A percentile compares a stretch with the other conserved stretches of the same genome.
Evolutionary conservation across 1,284 basidiomycete genomes (phyloP).

Genomic region (Abortiporus biennis): DNA sequence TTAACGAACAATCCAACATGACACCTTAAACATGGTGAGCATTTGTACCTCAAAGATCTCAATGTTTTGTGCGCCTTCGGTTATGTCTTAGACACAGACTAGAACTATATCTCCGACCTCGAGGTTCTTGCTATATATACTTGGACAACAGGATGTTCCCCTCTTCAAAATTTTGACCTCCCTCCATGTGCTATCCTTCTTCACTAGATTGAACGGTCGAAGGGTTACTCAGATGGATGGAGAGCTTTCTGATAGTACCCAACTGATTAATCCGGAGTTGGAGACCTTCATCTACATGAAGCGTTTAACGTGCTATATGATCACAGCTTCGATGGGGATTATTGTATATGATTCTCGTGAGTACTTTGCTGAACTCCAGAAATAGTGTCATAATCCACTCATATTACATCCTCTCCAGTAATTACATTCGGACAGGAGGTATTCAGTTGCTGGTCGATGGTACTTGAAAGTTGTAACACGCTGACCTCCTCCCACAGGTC

Average conservation of each 20-base stretch:
- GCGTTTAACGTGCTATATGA: slow-evolving; percentile 13
- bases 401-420: slow-evolving; percentile 1
- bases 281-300: slow-evolving; percentile 14
- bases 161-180: neutral
- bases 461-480: neutral
- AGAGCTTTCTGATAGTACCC: too few relatives aligned
- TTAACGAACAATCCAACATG: too few relatives aligned
- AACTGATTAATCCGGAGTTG: slow-evolving; percentile 6
- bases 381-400: neutral
- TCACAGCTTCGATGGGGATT: slow-evolving; percentile 12
- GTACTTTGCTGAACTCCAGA: slow-evolving; percentile 4
- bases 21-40: too few relatives aligned
- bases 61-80: too few relatives aligned
- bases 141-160: too few relatives aligned
- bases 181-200: neutral
- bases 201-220: too few relatives aligned
- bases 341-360: slow-evolving; percentile 13
- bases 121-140: too few relatives aligned
- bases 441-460: neutral
- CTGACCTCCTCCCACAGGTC: slow-evolving; percentile 6
- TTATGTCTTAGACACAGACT: too few relatives aligned
- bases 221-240: slow-evolving; percentile 11
- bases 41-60: too few relatives aligned
- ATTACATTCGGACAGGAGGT: slow-evolving; percentile 14
- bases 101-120: too few relatives aligned